phyloP scores from a whole-genome alignment of 345 rosid genomes.

The Aquilaria yunnanensis region DNA sequence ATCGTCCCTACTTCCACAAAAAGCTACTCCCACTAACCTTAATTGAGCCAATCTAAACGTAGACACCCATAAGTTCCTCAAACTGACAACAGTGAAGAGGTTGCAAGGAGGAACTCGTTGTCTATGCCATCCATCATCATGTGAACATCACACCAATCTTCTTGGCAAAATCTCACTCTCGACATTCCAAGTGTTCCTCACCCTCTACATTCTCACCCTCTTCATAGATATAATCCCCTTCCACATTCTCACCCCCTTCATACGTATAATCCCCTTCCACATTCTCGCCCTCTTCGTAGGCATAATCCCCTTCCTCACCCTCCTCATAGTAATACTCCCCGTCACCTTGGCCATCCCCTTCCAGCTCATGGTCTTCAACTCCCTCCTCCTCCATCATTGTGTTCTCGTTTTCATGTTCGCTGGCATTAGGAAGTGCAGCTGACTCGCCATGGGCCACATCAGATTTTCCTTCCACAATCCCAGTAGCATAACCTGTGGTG shows the following conservation, averaged over 20 bases:
- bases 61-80: conserved; percentile 8
- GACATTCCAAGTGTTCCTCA: conserved; percentile 8
- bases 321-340: conserved; percentile 46
- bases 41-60: conserved; percentile 9
- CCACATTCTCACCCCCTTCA: conserved; percentile 14
- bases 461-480: conserved; percentile 21
- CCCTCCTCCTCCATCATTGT: conserved; percentile 35
- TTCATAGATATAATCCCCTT: conserved; percentile 52
- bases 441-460: conserved; percentile 26
- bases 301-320: conserved; percentile 63
- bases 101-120: conserved; percentile 8
- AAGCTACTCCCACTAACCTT: conserved; percentile 10
- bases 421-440: conserved; percentile 18
- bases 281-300: conserved; percentile 63
- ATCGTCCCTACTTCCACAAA: conserved; percentile 24
- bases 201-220: conserved; percentile 61
- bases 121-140: conserved; percentile 14
- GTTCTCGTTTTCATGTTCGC: conserved; percentile 31
- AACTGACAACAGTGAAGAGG: conserved; percentile 15
- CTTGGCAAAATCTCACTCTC: conserved; percentile 41
- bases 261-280: conserved; percentile 20
- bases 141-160: conserved; percentile 57
- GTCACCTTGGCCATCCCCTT: conserved; percentile 43
- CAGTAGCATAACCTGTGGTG: conserved; percentile 3
- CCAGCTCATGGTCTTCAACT: conserved; percentile 42